phyloP scores from a whole-genome alignment of 2,329 filamentous ascomycete species.

The Paracamarosporium sp. region DNA sequence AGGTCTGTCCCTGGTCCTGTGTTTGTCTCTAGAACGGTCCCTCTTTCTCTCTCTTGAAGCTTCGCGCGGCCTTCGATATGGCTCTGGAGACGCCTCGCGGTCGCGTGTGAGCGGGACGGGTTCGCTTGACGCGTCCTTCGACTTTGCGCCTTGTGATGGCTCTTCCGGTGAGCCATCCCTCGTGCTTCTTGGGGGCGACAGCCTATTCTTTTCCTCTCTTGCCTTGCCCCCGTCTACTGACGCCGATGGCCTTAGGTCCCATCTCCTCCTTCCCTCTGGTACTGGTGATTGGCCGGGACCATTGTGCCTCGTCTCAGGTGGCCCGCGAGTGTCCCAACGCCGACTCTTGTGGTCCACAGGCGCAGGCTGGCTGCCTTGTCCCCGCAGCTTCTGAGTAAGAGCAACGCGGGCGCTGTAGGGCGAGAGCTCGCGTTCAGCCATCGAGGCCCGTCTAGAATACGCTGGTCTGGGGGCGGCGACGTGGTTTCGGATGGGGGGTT shows the following conservation, averaged over 20 bases:
- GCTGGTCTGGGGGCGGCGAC: background rate
- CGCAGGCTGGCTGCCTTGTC: constrained; percentile 18
- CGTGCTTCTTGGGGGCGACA: background rate
- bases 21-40: constrained; percentile 17
- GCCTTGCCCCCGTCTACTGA: background rate
- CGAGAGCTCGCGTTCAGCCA: constrained; percentile 33
- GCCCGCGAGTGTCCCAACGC: background rate
- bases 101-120: constrained; percentile 12
- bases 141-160: constrained; percentile 18
- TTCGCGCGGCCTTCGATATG: constrained; percentile 32
- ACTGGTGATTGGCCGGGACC: background rate
- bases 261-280: background rate
- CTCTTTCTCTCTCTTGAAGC: constrained; percentile 20
- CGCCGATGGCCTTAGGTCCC: background rate
- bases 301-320: background rate
- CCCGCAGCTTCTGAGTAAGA: constrained; percentile 31
- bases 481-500: constrained; percentile 4
- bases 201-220: background rate
- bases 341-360: constrained; percentile 7
- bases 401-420: constrained; percentile 40
- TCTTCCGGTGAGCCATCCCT: constrained; percentile 16
- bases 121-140: constrained; percentile 20
- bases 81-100: constrained; percentile 32
- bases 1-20: background rate
- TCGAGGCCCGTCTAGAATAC: background rate